Evolutionary conservation across 495 filamentous ascomycete species (phyloP).

Genomic region (Penicillium fimorum): DNA sequence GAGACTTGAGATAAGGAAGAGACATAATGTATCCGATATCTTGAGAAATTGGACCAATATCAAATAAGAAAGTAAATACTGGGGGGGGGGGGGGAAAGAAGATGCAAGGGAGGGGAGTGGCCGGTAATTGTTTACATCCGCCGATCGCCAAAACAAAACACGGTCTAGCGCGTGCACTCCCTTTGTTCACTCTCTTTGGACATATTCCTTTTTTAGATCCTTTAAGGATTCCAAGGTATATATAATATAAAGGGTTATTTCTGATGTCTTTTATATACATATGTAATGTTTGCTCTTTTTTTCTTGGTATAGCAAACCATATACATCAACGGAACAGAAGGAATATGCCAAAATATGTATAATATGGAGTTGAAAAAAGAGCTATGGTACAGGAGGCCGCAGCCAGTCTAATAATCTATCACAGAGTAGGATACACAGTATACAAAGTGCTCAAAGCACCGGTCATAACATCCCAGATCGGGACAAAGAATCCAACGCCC

Average conservation of each 20-base stretch:
- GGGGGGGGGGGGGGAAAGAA: conserved; percentile 8
- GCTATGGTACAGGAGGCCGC: conserved; percentile 16
- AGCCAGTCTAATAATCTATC: conserved; percentile 20
- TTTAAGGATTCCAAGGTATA: neutral
- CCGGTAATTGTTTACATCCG: conserved; percentile 32
- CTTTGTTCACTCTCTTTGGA: conserved; percentile 5
- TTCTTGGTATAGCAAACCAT: neutral
- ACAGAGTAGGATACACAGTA: conserved; percentile 13
- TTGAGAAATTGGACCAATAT: conserved; percentile 8
- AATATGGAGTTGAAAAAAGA: conserved; percentile 6
- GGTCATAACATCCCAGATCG: conserved; percentile 11
- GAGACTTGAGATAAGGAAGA: conserved; percentile 72
- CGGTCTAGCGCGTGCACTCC: conserved; percentile 26
- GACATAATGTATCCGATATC: conserved; percentile 47
- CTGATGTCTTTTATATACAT: neutral
- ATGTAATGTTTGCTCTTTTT: neutral
- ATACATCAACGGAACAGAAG: neutral
- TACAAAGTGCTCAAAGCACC: conserved; percentile 10
- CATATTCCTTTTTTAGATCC: neutral
- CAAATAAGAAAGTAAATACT: conserved; percentile 20
- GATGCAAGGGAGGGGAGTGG: conserved; percentile 30
- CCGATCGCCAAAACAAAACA: conserved; percentile 38
- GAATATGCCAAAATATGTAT: neutral
- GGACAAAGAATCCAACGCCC: conserved; percentile 29
- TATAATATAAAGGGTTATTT: neutral